Conservation (phyloP, 2,329 filamentous ascomycete genomes). For the Kalmusia sp. region DNA sequence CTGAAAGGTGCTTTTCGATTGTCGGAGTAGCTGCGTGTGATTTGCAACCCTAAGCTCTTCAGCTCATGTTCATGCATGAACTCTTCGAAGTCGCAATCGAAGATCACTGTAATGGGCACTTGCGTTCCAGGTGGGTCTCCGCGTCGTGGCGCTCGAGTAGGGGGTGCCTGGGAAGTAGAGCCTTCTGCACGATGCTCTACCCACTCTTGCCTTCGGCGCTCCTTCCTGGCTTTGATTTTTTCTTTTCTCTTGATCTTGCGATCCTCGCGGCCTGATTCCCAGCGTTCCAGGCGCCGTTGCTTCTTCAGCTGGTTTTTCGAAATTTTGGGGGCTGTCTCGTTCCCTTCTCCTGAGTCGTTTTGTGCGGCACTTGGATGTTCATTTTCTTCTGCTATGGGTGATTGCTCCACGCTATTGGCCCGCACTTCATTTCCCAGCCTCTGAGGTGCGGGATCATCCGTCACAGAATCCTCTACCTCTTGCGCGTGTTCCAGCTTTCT, state of each 20-base stretch:
- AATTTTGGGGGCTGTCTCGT: constrained; percentile 49
- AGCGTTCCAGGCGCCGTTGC: constrained; percentile 72
- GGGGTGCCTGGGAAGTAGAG: constrained; percentile 22
- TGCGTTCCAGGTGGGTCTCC: constrained; percentile 54
- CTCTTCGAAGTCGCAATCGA: constrained; percentile 92
- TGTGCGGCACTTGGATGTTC: not conserved
- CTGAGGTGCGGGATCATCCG: not conserved
- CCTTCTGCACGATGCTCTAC: constrained; percentile 40
- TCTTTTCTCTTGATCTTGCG: constrained; percentile 66
- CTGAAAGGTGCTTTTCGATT: constrained; percentile 74
- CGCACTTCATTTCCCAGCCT: not conserved
- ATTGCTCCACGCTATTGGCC: not conserved
- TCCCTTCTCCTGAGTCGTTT: not conserved
- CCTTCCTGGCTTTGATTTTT: constrained; percentile 60
- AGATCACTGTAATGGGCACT: constrained; percentile 78
- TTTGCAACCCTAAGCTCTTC: constrained; percentile 80
- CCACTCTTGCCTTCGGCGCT: constrained; percentile 57
- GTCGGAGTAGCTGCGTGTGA: constrained; percentile 89
- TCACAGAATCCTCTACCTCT: constrained; percentile 2
- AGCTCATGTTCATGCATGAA: constrained; percentile 88
- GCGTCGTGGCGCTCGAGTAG: constrained; percentile 25
- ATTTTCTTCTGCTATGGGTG: not conserved
- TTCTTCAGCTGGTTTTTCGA: constrained; percentile 92
- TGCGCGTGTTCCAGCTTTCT: constrained; percentile 56
- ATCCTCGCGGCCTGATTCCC: constrained; percentile 72